These are phyloP conservation scores for Neocucurbitaria cava DNA, from an alignment of 2,329 filamentous ascomycete species.

Conservation along the genomic window DNA sequence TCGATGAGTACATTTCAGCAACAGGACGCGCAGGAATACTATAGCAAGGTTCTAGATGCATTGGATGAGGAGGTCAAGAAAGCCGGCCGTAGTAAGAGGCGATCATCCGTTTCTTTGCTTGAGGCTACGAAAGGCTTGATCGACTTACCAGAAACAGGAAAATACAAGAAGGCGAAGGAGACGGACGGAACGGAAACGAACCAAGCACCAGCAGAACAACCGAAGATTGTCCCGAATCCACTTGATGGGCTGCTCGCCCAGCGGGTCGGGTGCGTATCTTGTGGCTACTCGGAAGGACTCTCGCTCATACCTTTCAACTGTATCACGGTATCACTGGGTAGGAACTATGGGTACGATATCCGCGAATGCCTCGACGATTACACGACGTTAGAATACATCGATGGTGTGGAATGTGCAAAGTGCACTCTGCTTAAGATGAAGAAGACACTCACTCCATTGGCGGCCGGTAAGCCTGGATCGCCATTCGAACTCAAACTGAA, in stretches of 20 bases:
- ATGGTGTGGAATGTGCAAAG: slow-evolving; percentile 88
- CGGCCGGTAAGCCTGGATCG: slow-evolving; percentile 44
- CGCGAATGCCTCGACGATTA: slow-evolving; percentile 84
- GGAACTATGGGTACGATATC: slow-evolving; percentile 69
- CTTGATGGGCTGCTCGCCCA: slow-evolving; percentile 88
- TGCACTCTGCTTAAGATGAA: slow-evolving; percentile 76
- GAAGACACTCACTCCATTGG: slow-evolving; percentile 38
- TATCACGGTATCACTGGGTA: slow-evolving; percentile 81
- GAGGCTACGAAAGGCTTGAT: slow-evolving; percentile 33
- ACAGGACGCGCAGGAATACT: slow-evolving; percentile 98
- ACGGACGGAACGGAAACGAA: slow-evolving; percentile 9
- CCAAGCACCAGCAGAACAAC: slow-evolving; percentile 9
- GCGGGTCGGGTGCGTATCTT: slow-evolving; percentile 83
- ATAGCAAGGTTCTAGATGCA: slow-evolving; percentile 84
- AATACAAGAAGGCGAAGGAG: slow-evolving; percentile 6
- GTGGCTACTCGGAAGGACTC: slow-evolving; percentile 85
- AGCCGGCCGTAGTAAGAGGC: slow-evolving; percentile 52
- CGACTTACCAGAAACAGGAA: slow-evolving; percentile 15
- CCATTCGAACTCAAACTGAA: slow-evolving; percentile 64
- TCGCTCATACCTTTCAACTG: slow-evolving; percentile 95
- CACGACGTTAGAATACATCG: slow-evolving; percentile 82
- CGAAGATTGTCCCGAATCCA: slow-evolving; percentile 67
- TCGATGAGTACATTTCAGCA: slow-evolving; percentile 95
- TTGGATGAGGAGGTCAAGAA: slow-evolving; percentile 76
- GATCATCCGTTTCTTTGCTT: slow-evolving; percentile 43